Conservation (phyloP, 352 stramenopile genomes). For the Globisporangium parvum region DNA sequence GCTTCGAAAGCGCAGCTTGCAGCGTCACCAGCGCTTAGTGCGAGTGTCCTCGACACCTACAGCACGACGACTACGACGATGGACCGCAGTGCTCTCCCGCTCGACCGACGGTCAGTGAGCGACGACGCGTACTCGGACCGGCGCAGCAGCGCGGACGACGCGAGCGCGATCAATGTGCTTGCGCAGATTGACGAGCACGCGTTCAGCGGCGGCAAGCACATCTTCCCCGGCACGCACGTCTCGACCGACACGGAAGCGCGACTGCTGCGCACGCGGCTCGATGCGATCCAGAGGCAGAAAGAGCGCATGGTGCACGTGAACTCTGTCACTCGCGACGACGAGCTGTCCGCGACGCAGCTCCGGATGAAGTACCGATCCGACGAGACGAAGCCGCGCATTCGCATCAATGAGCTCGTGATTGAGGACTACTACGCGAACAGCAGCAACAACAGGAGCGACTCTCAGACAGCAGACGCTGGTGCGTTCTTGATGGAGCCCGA, state of each 20-base stretch:
- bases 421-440: conserved; percentile 76
- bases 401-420: conserved; percentile 83
- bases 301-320: conserved; percentile 40
- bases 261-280: conserved; percentile 60
- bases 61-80: background rate
- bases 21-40: background rate
- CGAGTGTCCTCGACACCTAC: background rate
- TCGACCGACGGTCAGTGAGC: conserved; percentile 11
- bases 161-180: conserved; percentile 40
- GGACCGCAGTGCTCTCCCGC: background rate
- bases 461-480: conserved; percentile 21
- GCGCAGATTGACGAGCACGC: conserved; percentile 78
- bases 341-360: conserved; percentile 52
- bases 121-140: conserved; percentile 12
- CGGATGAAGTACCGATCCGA: conserved; percentile 41
- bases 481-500: conserved; percentile 55
- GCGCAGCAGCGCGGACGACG: conserved; percentile 1
- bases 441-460: conserved; percentile 2
- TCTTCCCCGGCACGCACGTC: conserved; percentile 57
- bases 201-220: conserved; percentile 55
- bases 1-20: conserved; percentile 6
- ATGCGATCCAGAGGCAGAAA: conserved; percentile 76
- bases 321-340: conserved; percentile 31
- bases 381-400: conserved; percentile 40
- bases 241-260: conserved; percentile 82